Conservation (phyloP, 2,329 filamentous ascomycete genomes). For the Paramyrothecium sp. region DNA sequence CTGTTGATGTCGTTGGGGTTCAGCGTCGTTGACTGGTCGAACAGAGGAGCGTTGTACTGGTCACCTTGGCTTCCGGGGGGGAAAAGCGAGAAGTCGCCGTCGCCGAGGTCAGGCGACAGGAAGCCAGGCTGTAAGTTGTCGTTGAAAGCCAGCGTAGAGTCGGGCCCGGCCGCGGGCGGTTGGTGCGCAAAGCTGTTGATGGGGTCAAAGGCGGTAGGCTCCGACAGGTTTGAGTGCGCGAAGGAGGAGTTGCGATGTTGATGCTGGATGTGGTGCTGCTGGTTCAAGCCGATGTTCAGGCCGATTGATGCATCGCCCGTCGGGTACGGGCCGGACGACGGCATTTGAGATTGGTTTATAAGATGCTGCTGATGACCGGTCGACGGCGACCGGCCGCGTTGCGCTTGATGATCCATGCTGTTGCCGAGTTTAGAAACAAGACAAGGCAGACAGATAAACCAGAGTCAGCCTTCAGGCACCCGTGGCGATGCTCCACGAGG, state of each 20-base stretch:
- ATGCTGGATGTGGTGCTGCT: conserved; percentile 37
- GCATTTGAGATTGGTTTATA: conserved; percentile 69
- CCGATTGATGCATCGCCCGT: conserved; percentile 46
- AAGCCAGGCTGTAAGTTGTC: conserved; percentile 42
- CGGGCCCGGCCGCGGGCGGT: conserved; percentile 28
- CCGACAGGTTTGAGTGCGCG: conserved; percentile 28
- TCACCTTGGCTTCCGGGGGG: conserved; percentile 52
- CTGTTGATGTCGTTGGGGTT: conserved; percentile 46
- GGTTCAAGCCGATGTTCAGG: conserved; percentile 59
- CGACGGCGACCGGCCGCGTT: conserved; percentile 60
- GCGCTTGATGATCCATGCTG: conserved; percentile 41
- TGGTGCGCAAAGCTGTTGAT: conserved; percentile 45
- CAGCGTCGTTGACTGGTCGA: conserved; percentile 43
- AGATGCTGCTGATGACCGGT: conserved; percentile 54
- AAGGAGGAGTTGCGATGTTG: conserved; percentile 26
- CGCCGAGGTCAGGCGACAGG: conserved; percentile 49
- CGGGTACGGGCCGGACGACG: conserved; percentile 57
- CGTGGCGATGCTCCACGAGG: conserved; percentile 31
- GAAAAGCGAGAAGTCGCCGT: conserved; percentile 65
- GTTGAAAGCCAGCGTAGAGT: conserved; percentile 39
- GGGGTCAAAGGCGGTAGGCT: conserved; percentile 37
- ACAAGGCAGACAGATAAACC: conserved; percentile 39
- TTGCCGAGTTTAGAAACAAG: conserved; percentile 27
- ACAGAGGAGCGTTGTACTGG: conserved; percentile 62
- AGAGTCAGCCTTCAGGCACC: conserved; percentile 43